phyloP scores from a whole-genome alignment of 1,139 yeast species.

The Pichia sp. region DNA sequence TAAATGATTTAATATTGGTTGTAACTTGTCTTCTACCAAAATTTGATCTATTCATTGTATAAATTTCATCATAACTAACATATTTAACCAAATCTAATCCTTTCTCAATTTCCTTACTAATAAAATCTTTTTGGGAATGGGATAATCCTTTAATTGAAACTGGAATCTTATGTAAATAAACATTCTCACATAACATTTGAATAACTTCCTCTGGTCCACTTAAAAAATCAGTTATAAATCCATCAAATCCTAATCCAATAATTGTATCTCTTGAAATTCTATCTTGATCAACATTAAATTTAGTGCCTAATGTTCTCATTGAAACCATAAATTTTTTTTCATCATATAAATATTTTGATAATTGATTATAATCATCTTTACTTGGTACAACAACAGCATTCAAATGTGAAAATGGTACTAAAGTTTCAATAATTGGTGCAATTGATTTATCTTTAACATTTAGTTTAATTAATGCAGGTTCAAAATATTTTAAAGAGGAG shows the following conservation, averaged over 20 bases:
- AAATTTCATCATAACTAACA: conserved; percentile 52
- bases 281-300: conserved; percentile 25
- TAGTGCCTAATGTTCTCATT: conserved; percentile 37
- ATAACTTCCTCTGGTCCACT: conserved; percentile 73
- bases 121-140: conserved; percentile 35
- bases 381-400: conserved; percentile 48
- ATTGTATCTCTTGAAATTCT: conserved; percentile 34
- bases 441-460: conserved; percentile 41
- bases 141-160: conserved; percentile 43
- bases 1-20: conserved; percentile 28
- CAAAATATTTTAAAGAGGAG: conserved; percentile 39
- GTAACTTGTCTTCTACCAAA: conserved; percentile 52
- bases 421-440: conserved; percentile 53
- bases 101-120: conserved; percentile 28
- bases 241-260: conserved; percentile 61
- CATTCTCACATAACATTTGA: conserved; percentile 61
- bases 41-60: conserved; percentile 45
- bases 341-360: conserved; percentile 39
- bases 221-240: conserved; percentile 65
- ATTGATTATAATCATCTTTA: conserved; percentile 38
- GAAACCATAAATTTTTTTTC: conserved; percentile 35
- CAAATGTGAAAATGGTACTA: conserved; percentile 48
- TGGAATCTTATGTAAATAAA: conserved; percentile 59
- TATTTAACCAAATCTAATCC: conserved; percentile 47
- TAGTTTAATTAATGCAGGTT: conserved; percentile 73